Base-by-base conservation (phyloP, 2,329 filamentous ascomycete genomes). In the Didymella sp. region DNA sequence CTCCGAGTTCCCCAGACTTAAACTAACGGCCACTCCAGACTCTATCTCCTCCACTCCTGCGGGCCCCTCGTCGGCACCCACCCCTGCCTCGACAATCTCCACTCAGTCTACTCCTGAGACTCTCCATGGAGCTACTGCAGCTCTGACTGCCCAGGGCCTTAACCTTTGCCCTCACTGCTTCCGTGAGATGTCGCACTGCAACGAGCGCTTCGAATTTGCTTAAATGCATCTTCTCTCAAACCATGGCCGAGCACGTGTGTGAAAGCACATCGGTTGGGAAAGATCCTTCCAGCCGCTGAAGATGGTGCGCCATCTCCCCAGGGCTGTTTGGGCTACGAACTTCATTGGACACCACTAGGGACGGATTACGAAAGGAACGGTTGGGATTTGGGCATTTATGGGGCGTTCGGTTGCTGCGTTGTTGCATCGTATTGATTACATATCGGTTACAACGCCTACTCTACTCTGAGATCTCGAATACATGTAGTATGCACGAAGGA, bases 121-220 rank as follows among this genome's bases (percentile, higher is more conserved):
- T 21, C 65, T 68, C 12, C 63, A 67, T 46, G 67, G 58, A 40
- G 65, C 64, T 24, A 52, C 63, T 4, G 62, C 67, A 28, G 62
- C 61, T 42, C 48, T 69, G 50, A 64, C 57, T 12, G 61, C 54
- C 2, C 67, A 69, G 43, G 67, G 67, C 8, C 56, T 69, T 13
- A 62, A 68, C 42, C 65, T 69, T 1, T 69, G 67, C 57, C 67
- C 67, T 41, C 67, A 69, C 48, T 69, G 67, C 63, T 69, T 64
- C 53, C 65, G 67, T 11, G 67, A 69, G 51, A 62, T 67, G 61
- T 61, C 59, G 42, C 67, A 69, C 40, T 69, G 67, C 61, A 64
- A 63, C 19, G 67, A 69, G 54, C 52, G 67, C 3, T 69, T 68
- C 51, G 65, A 65, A 12, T 67, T 69, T 17, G 67, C 62, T 48